Base-by-base conservation (phyloP, 106 monocot genomes). In the Hemerocallis citrina region DNA sequence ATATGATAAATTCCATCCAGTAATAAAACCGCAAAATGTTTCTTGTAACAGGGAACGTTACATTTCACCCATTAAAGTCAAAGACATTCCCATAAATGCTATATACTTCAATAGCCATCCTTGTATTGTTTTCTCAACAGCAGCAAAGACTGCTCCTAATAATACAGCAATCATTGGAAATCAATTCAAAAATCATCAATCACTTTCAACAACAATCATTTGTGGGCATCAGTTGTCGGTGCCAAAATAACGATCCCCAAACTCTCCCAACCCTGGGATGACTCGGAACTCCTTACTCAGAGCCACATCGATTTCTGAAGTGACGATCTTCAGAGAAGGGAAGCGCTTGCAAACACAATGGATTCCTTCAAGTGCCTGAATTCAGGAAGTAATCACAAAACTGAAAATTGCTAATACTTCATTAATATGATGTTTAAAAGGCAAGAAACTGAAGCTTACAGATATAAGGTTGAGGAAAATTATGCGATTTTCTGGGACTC, bases 391-490 rank as follows among this genome's bases (percentile, higher is more conserved):
- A 5, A 35, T 10, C 10, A 29, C 29, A n/a, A n/a, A 6, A 30
- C 4, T 12, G 5, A 17, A 10, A 36, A 35, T 15, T 5, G 25
- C n/a, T 3, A 32, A 40, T 28, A 42, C 13, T 27, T 1, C 28
- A 56, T 16, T 5, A 44, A 43, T n/a, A 36, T 37, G 16, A 37
- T 11, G 37, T 34, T 3, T 19, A 14, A 23, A 8, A 24, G 19
- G 48, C n/a, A n/a, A n/a, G 48, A 35, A 56, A 14, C 20, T 32
- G 25, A 24, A 62, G 39, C 80, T 85, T 52, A 94, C 93, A 17
- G 89, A 94, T 63, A 94, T 94, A 39, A 94, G 85, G 74, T 89
- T 94, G 28, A 94, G 89, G 54, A 94, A 94, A 34, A 94, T 89
- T 28, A 94, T 94, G 3, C 69, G 65, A 17, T 48, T 68, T 64